Evolutionary conservation across 2,329 filamentous ascomycete genomes (phyloP).

Genomic region (Remersonia thermophila): DNA sequence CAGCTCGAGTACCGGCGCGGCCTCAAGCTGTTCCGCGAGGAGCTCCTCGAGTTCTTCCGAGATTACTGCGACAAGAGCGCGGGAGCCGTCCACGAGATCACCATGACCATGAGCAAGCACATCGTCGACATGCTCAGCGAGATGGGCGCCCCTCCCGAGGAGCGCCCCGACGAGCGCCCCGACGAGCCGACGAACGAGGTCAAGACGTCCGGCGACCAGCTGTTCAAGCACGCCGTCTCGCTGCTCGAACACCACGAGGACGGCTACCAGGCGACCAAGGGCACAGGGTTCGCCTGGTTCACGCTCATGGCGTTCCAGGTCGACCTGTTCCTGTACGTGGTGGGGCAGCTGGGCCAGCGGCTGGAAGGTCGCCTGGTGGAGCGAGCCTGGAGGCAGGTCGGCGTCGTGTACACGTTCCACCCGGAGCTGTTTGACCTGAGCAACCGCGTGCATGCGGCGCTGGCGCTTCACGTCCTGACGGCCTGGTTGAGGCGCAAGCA

Average conservation of each 20-base stretch:
- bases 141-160: slow-evolving; percentile 33
- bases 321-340: slow-evolving; percentile 43
- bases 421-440: slow-evolving; percentile 37
- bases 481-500: slow-evolving; percentile 41
- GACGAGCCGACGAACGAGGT: slow-evolving; percentile 40
- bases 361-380: slow-evolving; percentile 38
- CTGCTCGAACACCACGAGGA: slow-evolving; percentile 35
- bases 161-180: no score
- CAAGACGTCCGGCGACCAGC: slow-evolving; percentile 36
- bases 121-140: slow-evolving; percentile 38
- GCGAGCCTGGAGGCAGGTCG: slow-evolving; percentile 38
- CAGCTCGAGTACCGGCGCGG: slow-evolving; percentile 31
- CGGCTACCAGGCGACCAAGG: slow-evolving; percentile 30
- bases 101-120: slow-evolving; percentile 33
- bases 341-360: slow-evolving; percentile 39
- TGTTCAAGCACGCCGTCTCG: slow-evolving; percentile 42
- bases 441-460: slow-evolving; percentile 30
- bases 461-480: slow-evolving; percentile 37
- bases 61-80: slow-evolving; percentile 39
- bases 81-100: slow-evolving; percentile 40
- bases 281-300: slow-evolving; percentile 43
- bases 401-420: slow-evolving; percentile 35
- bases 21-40: slow-evolving; percentile 30
- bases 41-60: slow-evolving; percentile 33
- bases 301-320: slow-evolving; percentile 42